Evolutionary conservation across 306 rosid genomes (phyloP).

Genomic region (Prunus campanulata): DNA sequence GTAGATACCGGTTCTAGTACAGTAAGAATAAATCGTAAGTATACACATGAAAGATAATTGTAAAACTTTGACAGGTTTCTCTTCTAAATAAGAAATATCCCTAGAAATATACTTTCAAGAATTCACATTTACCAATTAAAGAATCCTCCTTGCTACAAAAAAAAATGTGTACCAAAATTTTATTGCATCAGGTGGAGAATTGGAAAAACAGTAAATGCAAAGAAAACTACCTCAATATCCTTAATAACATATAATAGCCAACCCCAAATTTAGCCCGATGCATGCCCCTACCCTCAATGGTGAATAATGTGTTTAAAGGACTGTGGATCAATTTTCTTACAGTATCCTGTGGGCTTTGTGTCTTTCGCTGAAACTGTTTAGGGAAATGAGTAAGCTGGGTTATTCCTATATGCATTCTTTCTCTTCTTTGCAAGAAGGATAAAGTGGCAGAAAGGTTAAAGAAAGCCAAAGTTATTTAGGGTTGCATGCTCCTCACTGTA

Average conservation of each 20-base stretch:
- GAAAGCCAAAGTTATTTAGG: background rate
- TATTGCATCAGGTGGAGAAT: background rate
- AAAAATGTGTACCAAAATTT: background rate
- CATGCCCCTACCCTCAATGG: background rate
- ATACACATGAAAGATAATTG: background rate
- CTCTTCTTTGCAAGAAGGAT: background rate
- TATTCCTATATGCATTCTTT: background rate
- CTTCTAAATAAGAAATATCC: background rate
- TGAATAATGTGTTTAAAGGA: background rate
- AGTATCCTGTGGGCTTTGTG: background rate
- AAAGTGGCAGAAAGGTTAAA: background rate
- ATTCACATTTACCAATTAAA: background rate
- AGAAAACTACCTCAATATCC: background rate
- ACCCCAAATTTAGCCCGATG: background rate
- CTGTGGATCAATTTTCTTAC: too few species aligned
- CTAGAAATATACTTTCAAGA: background rate
- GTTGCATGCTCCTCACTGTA: background rate
- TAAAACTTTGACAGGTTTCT: background rate
- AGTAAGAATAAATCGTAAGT: conserved; percentile 7
- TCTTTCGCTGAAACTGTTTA: background rate
- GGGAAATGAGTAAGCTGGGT: background rate
- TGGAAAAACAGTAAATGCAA: background rate
- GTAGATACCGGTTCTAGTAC: conserved; percentile 81
- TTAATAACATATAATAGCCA: background rate
- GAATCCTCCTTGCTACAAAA: background rate